Conservation (phyloP, 2,329 filamentous ascomycete species). For the Penicillium sp. region DNA sequence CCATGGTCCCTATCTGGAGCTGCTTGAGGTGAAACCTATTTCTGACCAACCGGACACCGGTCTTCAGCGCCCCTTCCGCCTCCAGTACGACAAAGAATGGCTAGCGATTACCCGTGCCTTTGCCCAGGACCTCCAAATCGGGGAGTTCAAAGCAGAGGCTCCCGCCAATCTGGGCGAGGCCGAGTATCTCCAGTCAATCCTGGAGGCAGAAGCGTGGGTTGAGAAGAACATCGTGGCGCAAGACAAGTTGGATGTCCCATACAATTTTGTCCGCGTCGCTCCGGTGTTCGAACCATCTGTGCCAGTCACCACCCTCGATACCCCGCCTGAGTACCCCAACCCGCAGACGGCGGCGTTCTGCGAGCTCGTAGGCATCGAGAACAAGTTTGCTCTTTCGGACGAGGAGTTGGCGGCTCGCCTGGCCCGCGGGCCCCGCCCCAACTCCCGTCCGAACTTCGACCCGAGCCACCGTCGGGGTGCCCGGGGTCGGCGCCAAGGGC, state of each 20-base stretch:
- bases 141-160: conserved; percentile 55
- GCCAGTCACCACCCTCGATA: conserved; percentile 58
- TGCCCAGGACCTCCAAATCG: conserved; percentile 63
- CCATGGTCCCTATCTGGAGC: conserved; percentile 73
- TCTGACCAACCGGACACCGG: conserved; percentile 29
- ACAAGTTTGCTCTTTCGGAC: conserved; percentile 71
- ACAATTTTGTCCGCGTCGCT: conserved; percentile 76
- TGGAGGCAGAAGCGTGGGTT: conserved; percentile 74
- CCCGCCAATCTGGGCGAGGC: conserved; percentile 67
- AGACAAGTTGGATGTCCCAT: conserved; percentile 67
- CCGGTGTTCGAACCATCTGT: conserved; percentile 64
- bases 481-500: conserved; percentile 9
- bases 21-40: conserved; percentile 63
- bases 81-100: conserved; percentile 92
- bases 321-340: conserved; percentile 78
- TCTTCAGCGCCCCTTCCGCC: conserved; percentile 52
- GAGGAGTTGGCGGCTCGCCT: conserved; percentile 66
- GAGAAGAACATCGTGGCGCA: conserved; percentile 68
- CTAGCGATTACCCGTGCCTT: conserved; percentile 88
- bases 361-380: conserved; percentile 71
- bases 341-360: conserved; percentile 85
- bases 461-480: neutral
- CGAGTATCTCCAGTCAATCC: conserved; percentile 67
- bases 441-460: conserved; percentile 4
- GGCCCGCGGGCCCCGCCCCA: conserved; percentile 56